Base-by-base conservation (phyloP, 352 stramenopile genomes). In the Thalassiosira exigua region DNA sequence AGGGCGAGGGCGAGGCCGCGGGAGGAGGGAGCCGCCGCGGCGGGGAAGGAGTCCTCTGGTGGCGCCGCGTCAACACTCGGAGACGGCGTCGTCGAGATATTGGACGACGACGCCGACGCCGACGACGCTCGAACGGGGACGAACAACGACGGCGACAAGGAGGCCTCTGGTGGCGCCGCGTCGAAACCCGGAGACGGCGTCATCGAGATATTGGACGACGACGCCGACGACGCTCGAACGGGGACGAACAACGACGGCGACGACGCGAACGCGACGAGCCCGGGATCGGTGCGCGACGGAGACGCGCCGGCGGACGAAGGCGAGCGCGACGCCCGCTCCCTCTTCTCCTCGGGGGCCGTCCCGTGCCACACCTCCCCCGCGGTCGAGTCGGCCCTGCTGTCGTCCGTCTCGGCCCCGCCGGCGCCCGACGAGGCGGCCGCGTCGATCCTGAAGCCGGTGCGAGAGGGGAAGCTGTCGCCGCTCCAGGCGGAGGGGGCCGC, bases 341-440 rank as follows among this genome's bases (percentile, higher is more conserved):
- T 53, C 36, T 60, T 58, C 17, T 41, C 44, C 12, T 27, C 41
- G 24, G n/a, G 14, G 2, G 19, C 60, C 14, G 64, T 81, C 39
- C 71, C 33, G 81, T 69, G 4, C 26, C 84, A 90, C 69, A 87
- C 80, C 14, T 87, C 75, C 0, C 75, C 71, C 3, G 64, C 84
- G 36, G 73, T 77, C 36, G 84, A 90, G 80, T 88, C 84, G 9
- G 76, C 76, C 17, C 67, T 90, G 1, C 54, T 90, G 2, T 77
- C 79, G 2, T 83, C 68, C 21, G 80, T 86, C 5, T 69, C 44
- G 0, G 70, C 83, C n/a, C 79, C 79, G 0, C 29, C 56, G 14
- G 39, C 72, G 14, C 33, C 29, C 14, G 53, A 80, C 27, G 51
- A 62, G 11, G 53, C 73, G 0, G 59, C 69, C 4, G 39, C 61